Evolutionary conservation across 768 basidiomycete genomes (phyloP).

Genomic region (Amanita phalloides): DNA sequence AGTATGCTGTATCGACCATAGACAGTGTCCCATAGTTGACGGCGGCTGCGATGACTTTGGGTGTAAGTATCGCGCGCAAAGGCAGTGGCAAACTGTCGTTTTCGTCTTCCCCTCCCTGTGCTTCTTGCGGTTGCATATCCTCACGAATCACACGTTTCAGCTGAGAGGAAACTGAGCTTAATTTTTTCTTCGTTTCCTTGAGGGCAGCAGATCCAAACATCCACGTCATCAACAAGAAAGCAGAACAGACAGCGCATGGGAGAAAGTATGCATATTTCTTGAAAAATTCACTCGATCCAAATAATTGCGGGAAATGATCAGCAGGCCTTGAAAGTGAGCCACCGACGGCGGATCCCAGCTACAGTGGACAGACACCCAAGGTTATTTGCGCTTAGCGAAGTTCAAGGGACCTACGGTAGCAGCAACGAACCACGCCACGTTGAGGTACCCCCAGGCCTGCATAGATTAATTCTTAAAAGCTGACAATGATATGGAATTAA

Average conservation of each 20-base stretch:
- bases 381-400: no score
- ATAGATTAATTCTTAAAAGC: neutral
- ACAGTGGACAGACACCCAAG: neutral
- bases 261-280: slow-evolving; percentile 43
- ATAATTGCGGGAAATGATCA: slow-evolving; percentile 12
- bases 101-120: no score
- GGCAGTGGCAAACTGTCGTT: no score
- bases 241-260: slow-evolving; percentile 44
- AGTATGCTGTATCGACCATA: slow-evolving; percentile 44
- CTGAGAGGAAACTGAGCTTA: no score
- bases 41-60: no score
- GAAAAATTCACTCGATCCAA: slow-evolving; percentile 28
- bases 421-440: slow-evolving; percentile 12
- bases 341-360: slow-evolving; percentile 33
- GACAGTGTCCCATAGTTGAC: slow-evolving; percentile 22
- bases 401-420: slow-evolving; percentile 6
- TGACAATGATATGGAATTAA: neutral
- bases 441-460: slow-evolving; percentile 23
- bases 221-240: slow-evolving; percentile 29
- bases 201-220: no score
- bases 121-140: no score
- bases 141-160: no score
- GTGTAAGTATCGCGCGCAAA: no score
- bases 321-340: slow-evolving; percentile 27
- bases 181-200: no score